A percentile compares a stretch with the other conserved stretches of the same genome.
These are phyloP conservation scores for Plasmodium gonderi DNA, from an alignment of 169 alveolate species.

Conservation along the genomic window DNA sequence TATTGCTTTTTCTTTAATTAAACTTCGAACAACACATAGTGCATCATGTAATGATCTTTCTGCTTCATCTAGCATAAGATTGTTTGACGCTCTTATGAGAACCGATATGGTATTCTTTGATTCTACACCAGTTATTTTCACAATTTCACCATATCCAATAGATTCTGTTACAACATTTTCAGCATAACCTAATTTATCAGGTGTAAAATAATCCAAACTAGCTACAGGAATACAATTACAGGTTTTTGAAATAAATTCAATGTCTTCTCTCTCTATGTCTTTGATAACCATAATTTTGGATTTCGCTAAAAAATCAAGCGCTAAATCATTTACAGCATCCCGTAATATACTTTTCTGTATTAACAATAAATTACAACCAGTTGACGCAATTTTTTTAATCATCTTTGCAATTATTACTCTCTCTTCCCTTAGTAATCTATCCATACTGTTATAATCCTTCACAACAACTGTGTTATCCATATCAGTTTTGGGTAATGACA, in stretches of 20 bases:
- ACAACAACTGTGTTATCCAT: slow-evolving; percentile 97
- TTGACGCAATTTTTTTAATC: slow-evolving; percentile 97
- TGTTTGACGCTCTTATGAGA: slow-evolving; percentile 96
- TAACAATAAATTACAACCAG: slow-evolving; percentile 99
- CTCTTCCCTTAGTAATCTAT: slow-evolving; percentile 98
- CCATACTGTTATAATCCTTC: slow-evolving; percentile 93
- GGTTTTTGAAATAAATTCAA: slow-evolving; percentile 94
- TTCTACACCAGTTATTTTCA: slow-evolving; percentile 96
- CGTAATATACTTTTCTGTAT: slow-evolving; percentile 98
- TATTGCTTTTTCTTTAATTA: slow-evolving; percentile 94
- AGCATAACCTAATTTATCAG: slow-evolving; percentile 98
- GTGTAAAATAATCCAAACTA: slow-evolving; percentile 96
- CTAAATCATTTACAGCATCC: slow-evolving; percentile 98
- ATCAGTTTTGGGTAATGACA: slow-evolving; percentile 99
- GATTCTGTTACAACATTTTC: slow-evolving; percentile 88
- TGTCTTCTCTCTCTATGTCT: slow-evolving; percentile 98
- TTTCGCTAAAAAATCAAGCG: slow-evolving; percentile 97
- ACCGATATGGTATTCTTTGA: slow-evolving; percentile 95
- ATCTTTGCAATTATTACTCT: slow-evolving; percentile 95
- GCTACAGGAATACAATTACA: slow-evolving; percentile 97
- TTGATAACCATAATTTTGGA: slow-evolving; percentile 97
- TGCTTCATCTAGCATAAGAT: slow-evolving; percentile 96
- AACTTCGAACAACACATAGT: slow-evolving; percentile 97
- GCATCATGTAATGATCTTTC: slow-evolving; percentile 99
- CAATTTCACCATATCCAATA: slow-evolving; percentile 93